Base-by-base conservation (phyloP, 2,329 filamentous ascomycete genomes). In the Apiospora arundinis region DNA sequence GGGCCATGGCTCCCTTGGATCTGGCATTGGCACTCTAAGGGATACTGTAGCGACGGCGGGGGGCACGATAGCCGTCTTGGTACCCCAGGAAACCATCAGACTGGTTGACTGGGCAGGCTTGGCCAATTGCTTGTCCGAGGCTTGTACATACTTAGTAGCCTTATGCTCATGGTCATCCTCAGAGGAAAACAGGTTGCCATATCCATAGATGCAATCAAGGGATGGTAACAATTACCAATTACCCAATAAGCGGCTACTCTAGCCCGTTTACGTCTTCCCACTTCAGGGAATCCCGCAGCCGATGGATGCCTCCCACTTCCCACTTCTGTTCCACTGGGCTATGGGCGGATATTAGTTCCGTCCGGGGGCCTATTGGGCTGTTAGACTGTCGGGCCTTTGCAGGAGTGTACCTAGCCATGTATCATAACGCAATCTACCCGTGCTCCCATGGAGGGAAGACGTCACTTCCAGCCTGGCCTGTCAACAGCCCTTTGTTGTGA, bases 361-460 rank as follows among this genome's bases (percentile, higher is more conserved):
- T 60, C 52, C 56, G 56, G 56, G 56, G 56, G 56, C 9, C 28
- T n/a, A 18, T 63, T 40, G 18, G 16, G 42, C 42, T 12, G 8
- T 48, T 48, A 48, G 45, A 37, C 9, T 40, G 56, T 63, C 28
- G 56, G 56, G 56, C 28, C 56, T 60, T 60, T 21, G 28, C 9
- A 60, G 28, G 28, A 60, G 7, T 37, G 56, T 40, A 32, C 56
- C 28, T 63, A 37, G 52, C 56, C 56, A 63, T 63, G 56, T 63
- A 40, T n/a, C 56, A 37, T 63, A 63, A 63, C 56, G 32, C 56
- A 63, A 63, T 60, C 21, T 28, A 60, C 28, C 52, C 37, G 28
- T 11, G 42, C 28, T 60, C 52, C 49, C 52, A 60, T 40, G 56
- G 56, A 63, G 56, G 56, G 56, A 63, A 63, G 56, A 63, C 56